phyloP scores from a whole-genome alignment of 2,329 filamentous ascomycete genomes.

The Aureobasidium vineae region DNA sequence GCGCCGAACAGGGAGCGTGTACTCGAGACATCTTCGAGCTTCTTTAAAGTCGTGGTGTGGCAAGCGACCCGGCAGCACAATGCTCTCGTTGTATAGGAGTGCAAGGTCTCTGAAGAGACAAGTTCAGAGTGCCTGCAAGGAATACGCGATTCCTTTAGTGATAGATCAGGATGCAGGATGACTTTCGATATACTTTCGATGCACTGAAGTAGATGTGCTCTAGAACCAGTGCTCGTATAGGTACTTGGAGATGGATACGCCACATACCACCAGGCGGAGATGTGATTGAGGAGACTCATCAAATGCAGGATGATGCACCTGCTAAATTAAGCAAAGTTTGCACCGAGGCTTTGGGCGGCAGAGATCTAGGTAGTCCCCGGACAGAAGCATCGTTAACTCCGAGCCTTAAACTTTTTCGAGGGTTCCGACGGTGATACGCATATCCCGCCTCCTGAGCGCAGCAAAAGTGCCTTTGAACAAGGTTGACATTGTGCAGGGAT shows the following conservation, averaged over 20 bases:
- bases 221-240: not conserved
- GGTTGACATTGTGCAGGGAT: not conserved
- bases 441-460: not conserved
- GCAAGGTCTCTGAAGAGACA: not conserved
- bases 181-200: not conserved
- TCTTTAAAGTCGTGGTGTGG: not conserved
- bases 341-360: not conserved
- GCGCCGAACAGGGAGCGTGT: slow-evolving; percentile 1
- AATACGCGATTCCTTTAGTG: not conserved
- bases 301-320: not conserved
- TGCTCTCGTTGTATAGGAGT: too few species aligned
- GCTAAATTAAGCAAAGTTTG: slow-evolving; percentile 17
- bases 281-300: not conserved
- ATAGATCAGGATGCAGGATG: not conserved
- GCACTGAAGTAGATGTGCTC: not conserved
- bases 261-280: not conserved
- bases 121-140: not conserved
- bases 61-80: not conserved
- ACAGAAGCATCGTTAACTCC: not conserved
- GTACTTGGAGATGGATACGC: not conserved
- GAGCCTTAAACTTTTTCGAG: not conserved
- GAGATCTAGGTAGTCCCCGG: slow-evolving; percentile 8
- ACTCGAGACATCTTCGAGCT: not conserved
- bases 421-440: not conserved
- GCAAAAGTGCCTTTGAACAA: not conserved